Conservation (phyloP, 176 grass and related monocot genomes). For the Rhynchospora tenuis region DNA sequence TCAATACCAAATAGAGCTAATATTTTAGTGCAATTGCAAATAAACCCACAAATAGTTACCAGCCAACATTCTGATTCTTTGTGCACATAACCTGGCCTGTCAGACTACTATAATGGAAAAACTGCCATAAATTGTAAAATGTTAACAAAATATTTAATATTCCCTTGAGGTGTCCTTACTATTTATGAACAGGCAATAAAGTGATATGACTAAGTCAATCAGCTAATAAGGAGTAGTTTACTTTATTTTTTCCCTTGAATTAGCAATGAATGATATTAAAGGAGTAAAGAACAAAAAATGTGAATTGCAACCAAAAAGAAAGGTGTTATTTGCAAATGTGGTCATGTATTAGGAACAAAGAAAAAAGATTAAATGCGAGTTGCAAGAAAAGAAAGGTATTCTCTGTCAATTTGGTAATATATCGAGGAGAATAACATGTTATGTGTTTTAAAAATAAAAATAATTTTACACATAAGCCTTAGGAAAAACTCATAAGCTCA, state of each 20-base stretch:
- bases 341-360: background rate
- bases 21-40: conserved; percentile 3
- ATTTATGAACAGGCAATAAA: background rate
- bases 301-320: background rate
- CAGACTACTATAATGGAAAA: background rate
- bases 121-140: background rate
- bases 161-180: background rate
- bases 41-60: background rate
- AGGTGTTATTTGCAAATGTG: background rate
- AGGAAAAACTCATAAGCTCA: background rate
- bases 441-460: background rate
- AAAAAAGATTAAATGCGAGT: background rate
- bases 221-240: background rate
- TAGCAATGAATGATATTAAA: background rate
- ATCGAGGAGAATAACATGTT: background rate
- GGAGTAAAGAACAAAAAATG: background rate
- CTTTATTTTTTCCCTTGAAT: background rate
- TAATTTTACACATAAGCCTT: background rate
- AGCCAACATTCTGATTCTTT: conserved; percentile 1
- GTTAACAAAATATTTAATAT: background rate
- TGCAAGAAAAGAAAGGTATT: background rate
- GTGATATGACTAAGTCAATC: background rate
- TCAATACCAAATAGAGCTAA: conserved; percentile 8
- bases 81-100: background rate
- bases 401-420: background rate